phyloP scores from a whole-genome alignment of 2,329 filamentous ascomycete species.

The Alternaria arbusti region DNA sequence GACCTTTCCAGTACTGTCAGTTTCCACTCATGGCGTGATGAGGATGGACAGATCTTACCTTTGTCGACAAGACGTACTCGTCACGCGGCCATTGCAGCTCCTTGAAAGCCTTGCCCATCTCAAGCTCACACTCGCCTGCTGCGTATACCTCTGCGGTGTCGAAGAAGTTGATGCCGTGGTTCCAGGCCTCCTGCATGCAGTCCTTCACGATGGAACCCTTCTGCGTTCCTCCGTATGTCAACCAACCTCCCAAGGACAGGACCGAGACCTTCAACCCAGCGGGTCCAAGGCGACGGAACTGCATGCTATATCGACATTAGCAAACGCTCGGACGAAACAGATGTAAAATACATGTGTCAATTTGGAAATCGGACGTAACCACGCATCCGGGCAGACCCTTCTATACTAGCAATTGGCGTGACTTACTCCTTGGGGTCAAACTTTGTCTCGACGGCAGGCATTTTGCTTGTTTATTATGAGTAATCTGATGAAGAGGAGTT shows the following conservation, averaged over 20 bases:
- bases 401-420: background rate
- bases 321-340: background rate
- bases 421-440: slow-evolving; percentile 54
- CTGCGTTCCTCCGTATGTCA: slow-evolving; percentile 58
- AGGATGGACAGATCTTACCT: slow-evolving; percentile 19
- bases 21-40: background rate
- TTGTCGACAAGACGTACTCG: slow-evolving; percentile 36
- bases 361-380: background rate
- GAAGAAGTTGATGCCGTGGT: slow-evolving; percentile 59
- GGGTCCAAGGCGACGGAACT: slow-evolving; percentile 38
- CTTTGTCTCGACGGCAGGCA: slow-evolving; percentile 53
- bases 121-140: slow-evolving; percentile 66
- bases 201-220: slow-evolving; percentile 57
- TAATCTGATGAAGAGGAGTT: background rate
- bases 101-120: slow-evolving; percentile 60
- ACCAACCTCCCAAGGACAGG: slow-evolving; percentile 55
- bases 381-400: background rate
- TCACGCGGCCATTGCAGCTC: slow-evolving; percentile 57
- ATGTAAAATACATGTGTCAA: background rate
- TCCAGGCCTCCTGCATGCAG: slow-evolving; percentile 57
- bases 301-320: slow-evolving; percentile 31
- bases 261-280: slow-evolving; percentile 59
- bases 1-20: slow-evolving; percentile 43
- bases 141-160: slow-evolving; percentile 62
- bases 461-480: slow-evolving; percentile 18